Evolutionary conservation across 2,329 filamentous ascomycete species (phyloP).

Genomic region (Penicillium sp.): DNA sequence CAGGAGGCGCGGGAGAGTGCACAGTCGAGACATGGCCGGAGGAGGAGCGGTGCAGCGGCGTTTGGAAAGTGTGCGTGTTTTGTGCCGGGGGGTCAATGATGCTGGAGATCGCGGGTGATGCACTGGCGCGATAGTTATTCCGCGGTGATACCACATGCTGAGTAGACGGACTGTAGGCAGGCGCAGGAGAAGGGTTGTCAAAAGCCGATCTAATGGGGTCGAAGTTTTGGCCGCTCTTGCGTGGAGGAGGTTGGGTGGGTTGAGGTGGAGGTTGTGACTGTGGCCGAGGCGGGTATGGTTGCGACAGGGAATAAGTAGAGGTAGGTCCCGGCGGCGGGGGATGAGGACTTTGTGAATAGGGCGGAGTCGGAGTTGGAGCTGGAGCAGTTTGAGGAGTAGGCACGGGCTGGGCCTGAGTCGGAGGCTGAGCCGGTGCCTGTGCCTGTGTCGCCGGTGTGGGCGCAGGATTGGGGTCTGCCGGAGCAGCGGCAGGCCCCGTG

Average conservation of each 20-base stretch:
- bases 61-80: slow-evolving; percentile 30
- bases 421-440: too few species aligned
- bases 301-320: slow-evolving; percentile 20
- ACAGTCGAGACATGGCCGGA: slow-evolving; percentile 27
- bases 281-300: slow-evolving; percentile 42
- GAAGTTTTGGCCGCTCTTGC: slow-evolving; percentile 78
- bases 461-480: slow-evolving; percentile 10
- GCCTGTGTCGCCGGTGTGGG: slow-evolving; percentile 10
- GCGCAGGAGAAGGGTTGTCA: slow-evolving; percentile 36
- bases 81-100: slow-evolving; percentile 68
- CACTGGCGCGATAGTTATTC: slow-evolving; percentile 67
- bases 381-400: slow-evolving; percentile 5
- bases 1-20: slow-evolving; percentile 27
- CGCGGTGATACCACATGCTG: slow-evolving; percentile 48
- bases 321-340: slow-evolving; percentile 5
- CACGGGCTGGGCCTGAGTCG: slow-evolving; percentile 4
- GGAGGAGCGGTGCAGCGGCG: slow-evolving; percentile 27
- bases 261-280: slow-evolving; percentile 47
- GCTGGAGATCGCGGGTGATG: slow-evolving; percentile 87
- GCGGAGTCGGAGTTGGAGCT: slow-evolving; percentile 10
- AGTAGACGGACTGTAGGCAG: slow-evolving; percentile 46
- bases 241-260: slow-evolving; percentile 35
- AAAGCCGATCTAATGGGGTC: slow-evolving; percentile 82
- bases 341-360: slow-evolving; percentile 21
- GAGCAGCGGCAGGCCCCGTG: slow-evolving; percentile 6